Evolutionary conservation across 2,329 filamentous ascomycete species (phyloP).

Genomic region (Thermoascus crustaceus): DNA sequence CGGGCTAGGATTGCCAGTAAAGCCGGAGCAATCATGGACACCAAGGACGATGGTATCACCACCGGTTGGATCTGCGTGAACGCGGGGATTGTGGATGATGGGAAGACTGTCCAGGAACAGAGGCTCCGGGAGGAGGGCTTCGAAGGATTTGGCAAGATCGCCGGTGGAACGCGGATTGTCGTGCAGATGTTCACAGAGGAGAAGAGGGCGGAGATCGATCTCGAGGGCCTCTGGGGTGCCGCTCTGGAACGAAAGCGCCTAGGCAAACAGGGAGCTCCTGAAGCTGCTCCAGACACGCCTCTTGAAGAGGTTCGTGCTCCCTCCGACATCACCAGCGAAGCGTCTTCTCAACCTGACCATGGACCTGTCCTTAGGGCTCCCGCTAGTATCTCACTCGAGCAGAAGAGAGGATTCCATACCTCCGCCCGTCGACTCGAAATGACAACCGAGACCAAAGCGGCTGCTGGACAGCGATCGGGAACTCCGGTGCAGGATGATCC

Average conservation of each 20-base stretch:
- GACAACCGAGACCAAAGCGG: no score
- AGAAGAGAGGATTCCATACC: constrained; percentile 22
- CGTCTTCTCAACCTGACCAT: constrained; percentile 16
- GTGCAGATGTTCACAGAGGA: constrained; percentile 66
- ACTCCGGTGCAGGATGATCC: no score
- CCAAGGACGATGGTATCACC: constrained; percentile 74
- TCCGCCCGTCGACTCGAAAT: constrained; percentile 5
- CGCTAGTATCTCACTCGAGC: constrained; percentile 15
- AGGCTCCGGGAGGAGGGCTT: constrained; percentile 34
- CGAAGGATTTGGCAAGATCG: constrained; percentile 65
- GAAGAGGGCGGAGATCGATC: constrained; percentile 58
- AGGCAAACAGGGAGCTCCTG: constrained; percentile 25
- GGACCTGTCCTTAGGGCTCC: constrained; percentile 11
- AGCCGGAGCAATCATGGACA: constrained; percentile 47
- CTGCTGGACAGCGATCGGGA: no score
- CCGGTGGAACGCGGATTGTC: constrained; percentile 53
- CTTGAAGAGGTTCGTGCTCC: constrained; percentile 16
- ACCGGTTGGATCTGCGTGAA: constrained; percentile 98
- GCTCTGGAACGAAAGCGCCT: constrained; percentile 34
- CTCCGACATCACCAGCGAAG: constrained; percentile 11
- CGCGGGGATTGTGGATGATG: constrained; percentile 60
- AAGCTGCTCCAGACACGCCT: constrained; percentile 13
- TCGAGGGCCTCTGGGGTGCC: constrained; percentile 56
- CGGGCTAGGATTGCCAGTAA: constrained; percentile 73
- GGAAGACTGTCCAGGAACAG: constrained; percentile 23